Percentiles rank a stretch among this genome's conserved stretches.
Evolutionary conservation across 1,139 yeast genomes (phyloP).

Genomic region (Meyerozyma athensensis): DNA sequence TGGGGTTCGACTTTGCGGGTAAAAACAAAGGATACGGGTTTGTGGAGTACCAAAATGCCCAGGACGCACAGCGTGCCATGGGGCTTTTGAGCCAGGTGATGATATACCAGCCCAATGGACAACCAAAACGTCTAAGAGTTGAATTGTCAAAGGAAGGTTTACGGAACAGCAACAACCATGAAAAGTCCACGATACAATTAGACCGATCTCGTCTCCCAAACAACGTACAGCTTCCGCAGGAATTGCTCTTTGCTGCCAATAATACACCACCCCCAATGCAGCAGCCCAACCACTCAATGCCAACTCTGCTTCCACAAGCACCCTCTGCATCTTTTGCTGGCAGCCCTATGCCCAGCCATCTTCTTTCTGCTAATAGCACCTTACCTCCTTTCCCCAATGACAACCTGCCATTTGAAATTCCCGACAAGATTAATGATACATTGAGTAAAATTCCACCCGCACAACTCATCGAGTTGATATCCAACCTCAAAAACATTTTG

Average conservation of each 20-base stretch:
- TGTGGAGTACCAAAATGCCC: constrained; percentile 50
- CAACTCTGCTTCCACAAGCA: constrained; percentile 1
- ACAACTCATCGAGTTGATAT: constrained; percentile 59
- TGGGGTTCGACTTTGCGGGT: constrained; percentile 59
- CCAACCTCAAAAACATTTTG: constrained; percentile 54
- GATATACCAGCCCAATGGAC: constrained; percentile 28
- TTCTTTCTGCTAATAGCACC: constrained; percentile 7
- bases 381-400: constrained; percentile 11
- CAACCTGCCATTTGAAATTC: constrained; percentile 36
- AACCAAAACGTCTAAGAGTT: constrained; percentile 41
- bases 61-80: constrained; percentile 49
- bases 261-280: constrained; percentile 10
- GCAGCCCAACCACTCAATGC: background rate
- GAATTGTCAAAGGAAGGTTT: constrained; percentile 62
- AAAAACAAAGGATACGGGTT: constrained; percentile 64
- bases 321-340: constrained; percentile 1
- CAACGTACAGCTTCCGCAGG: constrained; percentile 52
- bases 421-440: constrained; percentile 53
- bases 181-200: constrained; percentile 38
- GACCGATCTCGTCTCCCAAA: constrained; percentile 45
- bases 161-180: constrained; percentile 27
- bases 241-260: constrained; percentile 28
- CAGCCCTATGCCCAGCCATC: constrained; percentile 4
- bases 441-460: constrained; percentile 64
- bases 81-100: constrained; percentile 40